Percentiles rank a stretch among this genome's conserved stretches.
phyloP scores from a whole-genome alignment of 176 grass and related monocot genomes.

The Zea luxurians region DNA sequence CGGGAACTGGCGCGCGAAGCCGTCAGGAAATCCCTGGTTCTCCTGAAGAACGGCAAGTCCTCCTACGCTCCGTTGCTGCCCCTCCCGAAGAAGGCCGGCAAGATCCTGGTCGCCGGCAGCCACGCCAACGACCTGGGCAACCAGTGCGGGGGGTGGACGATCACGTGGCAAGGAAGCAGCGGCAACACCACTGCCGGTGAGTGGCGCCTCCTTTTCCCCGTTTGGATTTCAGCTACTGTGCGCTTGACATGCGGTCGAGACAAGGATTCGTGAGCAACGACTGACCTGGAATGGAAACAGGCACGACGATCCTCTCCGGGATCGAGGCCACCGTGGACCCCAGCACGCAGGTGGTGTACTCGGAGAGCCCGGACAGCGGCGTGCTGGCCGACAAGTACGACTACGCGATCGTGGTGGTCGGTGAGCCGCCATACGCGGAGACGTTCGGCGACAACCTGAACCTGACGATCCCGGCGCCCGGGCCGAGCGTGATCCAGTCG shows the following conservation, averaged over 20 bases:
- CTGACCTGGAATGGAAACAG: constrained; percentile 15
- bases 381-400: constrained; percentile 52
- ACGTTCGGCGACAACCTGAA: constrained; percentile 65
- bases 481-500: constrained; percentile 58
- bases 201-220: neutral
- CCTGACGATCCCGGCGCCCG: constrained; percentile 73
- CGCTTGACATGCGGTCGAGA: neutral
- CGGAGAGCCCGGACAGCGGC: constrained; percentile 54
- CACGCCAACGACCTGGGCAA: constrained; percentile 65
- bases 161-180: constrained; percentile 61
- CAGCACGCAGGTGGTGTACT: constrained; percentile 58
- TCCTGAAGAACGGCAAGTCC: constrained; percentile 74
- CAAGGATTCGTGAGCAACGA: neutral
- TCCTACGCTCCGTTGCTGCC: constrained; percentile 37
- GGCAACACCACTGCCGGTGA: constrained; percentile 64
- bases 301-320: constrained; percentile 68
- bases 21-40: constrained; percentile 69
- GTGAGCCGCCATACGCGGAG: constrained; percentile 67
- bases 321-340: constrained; percentile 65
- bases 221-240: too few species aligned
- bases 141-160: constrained; percentile 81
- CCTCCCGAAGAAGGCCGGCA: constrained; percentile 58
- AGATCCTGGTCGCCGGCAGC: constrained; percentile 65
- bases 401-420: constrained; percentile 66
- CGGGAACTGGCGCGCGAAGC: constrained; percentile 66